Evolutionary conservation across 768 basidiomycete species (phyloP).

Genomic region (Rubroboletus pulcherrimus): DNA sequence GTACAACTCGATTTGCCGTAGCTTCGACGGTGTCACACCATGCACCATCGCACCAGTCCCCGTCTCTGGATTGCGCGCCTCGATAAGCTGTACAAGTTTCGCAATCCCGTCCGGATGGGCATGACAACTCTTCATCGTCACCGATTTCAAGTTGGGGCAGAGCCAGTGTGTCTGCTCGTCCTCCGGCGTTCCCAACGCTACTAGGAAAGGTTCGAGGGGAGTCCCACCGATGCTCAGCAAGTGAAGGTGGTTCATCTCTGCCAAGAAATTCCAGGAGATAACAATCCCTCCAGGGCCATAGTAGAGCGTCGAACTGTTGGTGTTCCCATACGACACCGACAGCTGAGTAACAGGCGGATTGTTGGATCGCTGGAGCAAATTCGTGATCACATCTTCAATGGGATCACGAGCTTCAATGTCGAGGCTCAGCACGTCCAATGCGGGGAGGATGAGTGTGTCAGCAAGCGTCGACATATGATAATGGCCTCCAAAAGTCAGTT

Average conservation of each 20-base stretch:
- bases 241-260: constrained; percentile 54
- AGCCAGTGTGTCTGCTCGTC: constrained; percentile 58
- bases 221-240: constrained; percentile 63
- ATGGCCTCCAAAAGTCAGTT: constrained; percentile 62
- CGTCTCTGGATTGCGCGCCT: constrained; percentile 61
- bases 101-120: constrained; percentile 60
- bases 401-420: constrained; percentile 76
- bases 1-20: constrained; percentile 58
- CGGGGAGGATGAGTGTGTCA: constrained; percentile 58
- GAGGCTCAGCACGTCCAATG: constrained; percentile 54
- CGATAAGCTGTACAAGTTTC: constrained; percentile 69
- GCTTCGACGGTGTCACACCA: constrained; percentile 48
- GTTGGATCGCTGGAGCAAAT: constrained; percentile 56
- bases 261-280: constrained; percentile 65
- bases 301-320: constrained; percentile 43
- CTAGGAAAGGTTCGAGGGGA: constrained; percentile 59
- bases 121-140: constrained; percentile 64
- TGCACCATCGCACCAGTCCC: constrained; percentile 34
- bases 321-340: constrained; percentile 56
- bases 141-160: constrained; percentile 57
- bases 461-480: constrained; percentile 58
- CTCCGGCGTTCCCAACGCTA: constrained; percentile 55
- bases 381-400: constrained; percentile 65
- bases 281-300: constrained; percentile 57
- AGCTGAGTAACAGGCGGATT: constrained; percentile 56